Evolutionary conservation across 192 early-diverging fungal species (phyloP), one percentile per base, ranked within the genome.

Genomic region (Mortierella claussenii): DNA sequence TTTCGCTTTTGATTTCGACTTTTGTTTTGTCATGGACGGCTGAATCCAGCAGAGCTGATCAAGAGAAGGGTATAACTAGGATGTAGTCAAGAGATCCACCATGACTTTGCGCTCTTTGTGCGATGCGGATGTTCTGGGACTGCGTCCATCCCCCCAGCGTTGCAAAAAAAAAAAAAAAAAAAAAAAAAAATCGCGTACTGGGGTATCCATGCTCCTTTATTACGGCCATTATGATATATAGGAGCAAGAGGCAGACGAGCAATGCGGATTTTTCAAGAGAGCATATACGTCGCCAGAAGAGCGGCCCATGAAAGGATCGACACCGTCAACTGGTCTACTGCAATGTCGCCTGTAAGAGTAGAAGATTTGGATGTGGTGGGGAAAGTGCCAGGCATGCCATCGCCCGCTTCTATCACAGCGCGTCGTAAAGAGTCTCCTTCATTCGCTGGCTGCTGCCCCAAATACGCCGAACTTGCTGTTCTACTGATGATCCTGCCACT

Each of bases 231-330:
- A 30, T 52, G 7, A 30, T 52, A 28, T 30, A 52, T 13, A 24
- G 34, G 37, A 17, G 12, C n/a, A n/a, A n/a, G n/a, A n/a, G n/a
- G n/a, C n/a, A n/a, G n/a, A n/a, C n/a, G n/a, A n/a, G n/a, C n/a
- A n/a, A n/a, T n/a, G n/a, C n/a, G n/a, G n/a, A n/a, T n/a, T 26
- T 26, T 2, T 66, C 30, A 75, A 4, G 71, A 75, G 1, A 75
- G 62, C 63, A 75, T 75, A 48, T 60, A 66, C 0, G 71, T 60
- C 0, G 57, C 71, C 28, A 75, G 31, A 23, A 75, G 43, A 5
- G 71, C 57, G 2, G 71, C 63, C 71, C 71, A 75, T 15, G 71
- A 75, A 7, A 75, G 32, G 6, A 75, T 54, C 8, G 71, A 66
- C 7, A 66, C 56, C 5, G 57, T 43, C 13, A 66, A 21, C 26